Base-by-base conservation (phyloP, 2,329 filamentous ascomycete species). In the Clonostachys rhizophaga region DNA sequence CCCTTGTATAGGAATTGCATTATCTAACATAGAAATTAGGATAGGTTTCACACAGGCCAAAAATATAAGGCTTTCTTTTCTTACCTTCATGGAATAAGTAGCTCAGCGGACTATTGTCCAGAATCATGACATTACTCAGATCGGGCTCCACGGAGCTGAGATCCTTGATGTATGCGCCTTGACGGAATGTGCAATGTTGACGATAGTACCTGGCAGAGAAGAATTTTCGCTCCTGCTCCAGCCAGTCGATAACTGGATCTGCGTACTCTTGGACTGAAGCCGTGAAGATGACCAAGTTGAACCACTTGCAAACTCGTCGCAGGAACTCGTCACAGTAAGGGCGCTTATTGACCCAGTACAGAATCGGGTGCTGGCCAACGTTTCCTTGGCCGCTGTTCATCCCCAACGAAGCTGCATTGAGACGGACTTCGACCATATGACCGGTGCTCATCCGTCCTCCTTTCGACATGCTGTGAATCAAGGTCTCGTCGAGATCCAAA, bases 291-390 rank as follows among this genome's bases (percentile, higher is more conserved):
- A 99, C 89, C 14, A 99, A 75, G 63, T 96, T 97, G 71, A 95
- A 99, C 94, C 94, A 99, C 71, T 96, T 96, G 75, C 85, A 91
- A 42, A 96, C 83, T 75, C 94, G 63, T 59, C 91, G 86, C 60
- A 99, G 69, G 62, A 99, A 99, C 57, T 97, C 92, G 66, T 99
- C 94, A 66, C 94, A 99, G 63, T 94, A 87, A 35, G 94, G 94
- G 53, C 94, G 86, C 70, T 99, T 97, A 71, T 99, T 94, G 45
- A 99, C 94, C 74, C 96, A 99, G 72, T 99, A 99, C 51, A 99
- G 71, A 55, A 99, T 97, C 1, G 94, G 94, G 62, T 99, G 91
- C 61, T 96, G 92, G 39, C 91, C 89, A 42, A 62, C 62, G 18
- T 58, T 49, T 10, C 44, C 48, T 35, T 47, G 46, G 34, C 47